These are phyloP conservation scores for Bipolaris gigantea DNA, from an alignment of 2,329 filamentous ascomycete species.

Conservation along the genomic window DNA sequence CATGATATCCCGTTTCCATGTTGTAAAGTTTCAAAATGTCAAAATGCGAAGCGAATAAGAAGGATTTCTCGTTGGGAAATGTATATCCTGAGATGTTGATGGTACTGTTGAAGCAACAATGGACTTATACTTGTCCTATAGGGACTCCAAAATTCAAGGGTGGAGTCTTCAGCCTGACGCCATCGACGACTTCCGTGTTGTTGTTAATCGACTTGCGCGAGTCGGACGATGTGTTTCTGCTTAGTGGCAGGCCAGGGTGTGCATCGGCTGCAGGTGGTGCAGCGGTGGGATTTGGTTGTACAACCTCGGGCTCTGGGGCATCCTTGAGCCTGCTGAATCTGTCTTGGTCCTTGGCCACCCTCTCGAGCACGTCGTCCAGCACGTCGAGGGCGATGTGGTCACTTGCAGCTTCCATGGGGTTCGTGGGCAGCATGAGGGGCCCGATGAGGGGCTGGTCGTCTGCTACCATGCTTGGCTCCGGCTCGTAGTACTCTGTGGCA, in stretches of 20 bases:
- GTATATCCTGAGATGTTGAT: too few species aligned
- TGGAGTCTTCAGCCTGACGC: constrained; percentile 41
- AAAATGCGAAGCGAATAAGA: background rate
- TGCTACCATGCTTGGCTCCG: constrained; percentile 20
- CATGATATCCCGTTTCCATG: too few species aligned
- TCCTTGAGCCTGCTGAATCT: constrained; percentile 22
- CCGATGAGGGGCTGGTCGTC: constrained; percentile 32
- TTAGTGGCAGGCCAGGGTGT: constrained; percentile 15
- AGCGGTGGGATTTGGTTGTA: background rate
- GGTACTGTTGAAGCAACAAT: background rate
- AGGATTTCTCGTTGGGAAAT: background rate
- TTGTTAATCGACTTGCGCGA: constrained; percentile 19
- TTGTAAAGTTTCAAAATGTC: too few species aligned
- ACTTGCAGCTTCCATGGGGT: constrained; percentile 35
- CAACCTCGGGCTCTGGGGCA: constrained; percentile 13
- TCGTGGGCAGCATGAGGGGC: constrained; percentile 37
- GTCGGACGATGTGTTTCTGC: constrained; percentile 25
- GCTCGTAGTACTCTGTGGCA: constrained; percentile 12
- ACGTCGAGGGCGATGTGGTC: constrained; percentile 36
- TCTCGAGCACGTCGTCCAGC: constrained; percentile 32
- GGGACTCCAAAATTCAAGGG: constrained; percentile 42
- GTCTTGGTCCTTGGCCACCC: constrained; percentile 29
- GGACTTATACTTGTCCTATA: constrained; percentile 30
- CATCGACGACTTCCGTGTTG: constrained; percentile 32
- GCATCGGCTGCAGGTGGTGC: background rate